Conservation (phyloP, 2,329 filamentous ascomycete genomes). For the Aspergillus piperis region DNA sequence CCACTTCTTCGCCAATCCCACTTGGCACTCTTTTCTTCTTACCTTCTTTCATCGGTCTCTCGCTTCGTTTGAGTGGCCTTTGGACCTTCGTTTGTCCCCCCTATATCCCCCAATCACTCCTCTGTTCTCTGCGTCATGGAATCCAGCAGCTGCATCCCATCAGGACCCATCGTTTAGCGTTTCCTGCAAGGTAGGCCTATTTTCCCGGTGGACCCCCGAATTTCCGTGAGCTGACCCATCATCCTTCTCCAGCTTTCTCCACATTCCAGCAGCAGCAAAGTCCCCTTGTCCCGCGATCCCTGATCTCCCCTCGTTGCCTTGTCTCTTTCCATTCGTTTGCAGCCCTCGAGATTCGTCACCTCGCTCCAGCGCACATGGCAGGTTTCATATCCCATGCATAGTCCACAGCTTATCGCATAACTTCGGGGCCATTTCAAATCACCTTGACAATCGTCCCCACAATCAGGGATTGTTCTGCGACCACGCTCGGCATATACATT, state of each 20-base stretch:
- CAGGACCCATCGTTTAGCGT: conserved; percentile 1
- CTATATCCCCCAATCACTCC: too few species aligned
- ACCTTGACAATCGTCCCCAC: background rate
- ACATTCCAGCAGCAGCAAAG: conserved; percentile 1
- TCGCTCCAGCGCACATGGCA: background rate
- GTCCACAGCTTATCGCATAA: conserved; percentile 7
- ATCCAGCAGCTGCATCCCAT: background rate
- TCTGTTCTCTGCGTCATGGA: background rate
- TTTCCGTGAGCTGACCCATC: conserved; percentile 5
- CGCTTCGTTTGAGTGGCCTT: background rate
- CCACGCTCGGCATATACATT: too few species aligned
- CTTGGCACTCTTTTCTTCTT: background rate
- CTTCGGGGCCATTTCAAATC: background rate
- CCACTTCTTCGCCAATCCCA: background rate
- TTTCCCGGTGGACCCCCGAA: conserved; percentile 4
- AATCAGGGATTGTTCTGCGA: conserved; percentile 2
- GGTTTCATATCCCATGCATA: conserved; percentile 15
- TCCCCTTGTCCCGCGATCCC: conserved; percentile 1
- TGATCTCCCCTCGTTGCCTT: conserved; percentile 13
- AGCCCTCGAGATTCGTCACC: background rate
- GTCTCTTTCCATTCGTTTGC: conserved; percentile 7
- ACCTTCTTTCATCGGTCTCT: background rate
- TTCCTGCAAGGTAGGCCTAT: conserved; percentile 2
- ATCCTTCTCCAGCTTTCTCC: conserved; percentile 10
- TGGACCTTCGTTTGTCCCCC: background rate